Percentiles rank a stretch among this genome's conserved stretches.
Evolutionary conservation across 139 green algal genomes (phyloP).

Genomic region (Tetradesmus lagerheimii): DNA sequence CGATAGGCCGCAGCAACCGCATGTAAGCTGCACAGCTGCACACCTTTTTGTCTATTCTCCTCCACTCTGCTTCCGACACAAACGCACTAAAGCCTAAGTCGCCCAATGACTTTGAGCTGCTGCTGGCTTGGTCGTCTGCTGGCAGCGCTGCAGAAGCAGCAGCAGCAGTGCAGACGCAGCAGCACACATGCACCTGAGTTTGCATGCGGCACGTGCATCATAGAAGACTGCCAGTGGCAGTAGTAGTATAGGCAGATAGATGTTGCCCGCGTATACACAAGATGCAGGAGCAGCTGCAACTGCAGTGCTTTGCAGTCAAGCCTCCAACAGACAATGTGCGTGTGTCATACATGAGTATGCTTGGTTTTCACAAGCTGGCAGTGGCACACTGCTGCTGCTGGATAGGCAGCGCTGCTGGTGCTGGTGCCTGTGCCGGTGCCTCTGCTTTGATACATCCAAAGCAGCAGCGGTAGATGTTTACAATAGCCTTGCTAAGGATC

Average conservation of each 20-base stretch:
- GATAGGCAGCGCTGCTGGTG: not conserved
- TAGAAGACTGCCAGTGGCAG: not conserved
- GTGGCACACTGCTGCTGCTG: not conserved
- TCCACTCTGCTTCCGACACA: constrained; percentile 43
- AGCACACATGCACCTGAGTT: not conserved
- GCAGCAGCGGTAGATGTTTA: too few species aligned
- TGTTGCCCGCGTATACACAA: too few species aligned
- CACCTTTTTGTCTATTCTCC: constrained; percentile 45
- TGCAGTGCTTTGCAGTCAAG: too few species aligned
- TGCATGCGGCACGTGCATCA: not conserved
- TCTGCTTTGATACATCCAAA: too few species aligned
- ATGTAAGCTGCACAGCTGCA: not conserved
- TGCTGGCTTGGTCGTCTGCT: constrained; percentile 20
- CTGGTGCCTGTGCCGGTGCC: not conserved
- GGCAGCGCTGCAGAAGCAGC: constrained; percentile 5
- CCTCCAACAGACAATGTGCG: too few species aligned
- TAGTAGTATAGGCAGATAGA: too few species aligned
- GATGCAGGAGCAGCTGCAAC: too few species aligned
- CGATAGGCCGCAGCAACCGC: not conserved
- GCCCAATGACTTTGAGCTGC: not conserved
- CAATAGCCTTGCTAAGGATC: too few species aligned
- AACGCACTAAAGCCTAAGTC: constrained; percentile 43
- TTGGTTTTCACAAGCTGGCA: not conserved
- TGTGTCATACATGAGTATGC: not conserved
- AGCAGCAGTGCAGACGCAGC: too few species aligned